A percentile compares a stretch with the other conserved stretches of the same genome.
phyloP scores from a whole-genome alignment of 768 basidiomycete genomes.

The Serendipita sp. region DNA sequence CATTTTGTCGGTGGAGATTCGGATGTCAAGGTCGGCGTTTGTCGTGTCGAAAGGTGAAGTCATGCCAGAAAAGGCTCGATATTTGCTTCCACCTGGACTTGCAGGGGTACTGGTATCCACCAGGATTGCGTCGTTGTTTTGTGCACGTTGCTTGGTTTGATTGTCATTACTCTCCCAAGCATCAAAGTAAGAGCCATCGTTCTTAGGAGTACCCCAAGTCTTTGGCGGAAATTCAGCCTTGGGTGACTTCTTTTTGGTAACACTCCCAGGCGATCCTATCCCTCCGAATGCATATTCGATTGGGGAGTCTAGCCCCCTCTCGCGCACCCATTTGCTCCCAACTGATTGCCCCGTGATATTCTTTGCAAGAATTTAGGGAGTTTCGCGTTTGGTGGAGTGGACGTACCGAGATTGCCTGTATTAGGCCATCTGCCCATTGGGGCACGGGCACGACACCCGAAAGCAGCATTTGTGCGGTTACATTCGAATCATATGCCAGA shows the following conservation, averaged over 20 bases:
- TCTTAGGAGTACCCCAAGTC: conserved; percentile 39
- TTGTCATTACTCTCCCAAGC: conserved; percentile 14
- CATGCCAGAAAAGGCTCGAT: neutral
- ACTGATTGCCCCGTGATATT: conserved; percentile 55
- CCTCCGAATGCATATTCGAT: conserved; percentile 40
- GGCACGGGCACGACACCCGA: conserved; percentile 61
- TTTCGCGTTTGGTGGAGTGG: no score
- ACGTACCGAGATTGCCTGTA: conserved; percentile 36
- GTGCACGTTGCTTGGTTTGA: neutral
- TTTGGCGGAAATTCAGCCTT: conserved; percentile 41
- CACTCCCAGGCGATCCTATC: conserved; percentile 18
- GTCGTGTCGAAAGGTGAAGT: conserved; percentile 3
- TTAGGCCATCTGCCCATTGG: conserved; percentile 59
- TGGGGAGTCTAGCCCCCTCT: conserved; percentile 25
- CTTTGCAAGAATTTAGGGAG: conserved; percentile 19
- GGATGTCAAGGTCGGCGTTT: neutral
- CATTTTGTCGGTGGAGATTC: conserved; percentile 3
- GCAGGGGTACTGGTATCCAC: neutral
- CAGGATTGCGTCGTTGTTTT: neutral
- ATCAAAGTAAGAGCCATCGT: conserved; percentile 42
- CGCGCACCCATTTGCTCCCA: conserved; percentile 47
- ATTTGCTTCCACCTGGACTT: neutral
- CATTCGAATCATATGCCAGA: conserved; percentile 58
- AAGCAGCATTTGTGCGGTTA: conserved; percentile 65
- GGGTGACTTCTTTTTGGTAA: conserved; percentile 29